Conservation (phyloP, 2,329 filamentous ascomycete species). For the Sporothrix humicola region DNA sequence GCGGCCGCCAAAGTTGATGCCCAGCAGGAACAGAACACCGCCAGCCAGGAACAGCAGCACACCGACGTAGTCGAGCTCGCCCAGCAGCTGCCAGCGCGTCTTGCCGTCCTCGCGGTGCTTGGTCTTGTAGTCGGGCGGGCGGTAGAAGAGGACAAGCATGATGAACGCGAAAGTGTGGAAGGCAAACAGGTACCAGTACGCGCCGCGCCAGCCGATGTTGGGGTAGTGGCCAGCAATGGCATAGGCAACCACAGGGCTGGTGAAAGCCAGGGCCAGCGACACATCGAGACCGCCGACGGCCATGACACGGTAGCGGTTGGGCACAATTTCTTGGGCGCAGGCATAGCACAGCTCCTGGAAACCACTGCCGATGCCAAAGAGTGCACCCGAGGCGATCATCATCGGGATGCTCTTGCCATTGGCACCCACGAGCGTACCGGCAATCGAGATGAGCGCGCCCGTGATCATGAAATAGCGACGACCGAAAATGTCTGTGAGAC, state of each 20-base stretch:
- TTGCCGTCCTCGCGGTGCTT: conserved; percentile 44
- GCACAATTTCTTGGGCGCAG: conserved; percentile 34
- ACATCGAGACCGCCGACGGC: conserved; percentile 32
- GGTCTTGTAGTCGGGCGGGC: conserved; percentile 46
- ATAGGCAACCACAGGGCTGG: conserved; percentile 42
- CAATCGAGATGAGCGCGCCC: conserved; percentile 30
- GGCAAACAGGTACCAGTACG: conserved; percentile 40
- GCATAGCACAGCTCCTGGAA: conserved; percentile 46
- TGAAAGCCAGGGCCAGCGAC: conserved; percentile 33
- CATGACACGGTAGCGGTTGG: conserved; percentile 34
- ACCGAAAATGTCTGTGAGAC: conserved; percentile 34
- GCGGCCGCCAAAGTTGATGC: conserved; percentile 43
- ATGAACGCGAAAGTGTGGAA: conserved; percentile 39
- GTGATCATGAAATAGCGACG: conserved; percentile 34
- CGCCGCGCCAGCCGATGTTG: conserved; percentile 37
- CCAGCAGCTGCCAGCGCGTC: conserved; percentile 40
- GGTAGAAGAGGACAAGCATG: conserved; percentile 43
- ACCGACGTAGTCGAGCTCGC: conserved; percentile 48
- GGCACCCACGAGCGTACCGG: conserved; percentile 33
- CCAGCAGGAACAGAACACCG: conserved; percentile 42
- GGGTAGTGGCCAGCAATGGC: conserved; percentile 45
- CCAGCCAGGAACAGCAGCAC: conserved; percentile 42
- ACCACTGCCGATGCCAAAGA: conserved; percentile 33
- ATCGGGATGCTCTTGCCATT: conserved; percentile 31
- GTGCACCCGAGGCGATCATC: conserved; percentile 33